These are phyloP conservation scores for Schoenoplectus triqueter DNA, from an alignment of 202 grass and related monocot genomes.

Conservation along the genomic window DNA sequence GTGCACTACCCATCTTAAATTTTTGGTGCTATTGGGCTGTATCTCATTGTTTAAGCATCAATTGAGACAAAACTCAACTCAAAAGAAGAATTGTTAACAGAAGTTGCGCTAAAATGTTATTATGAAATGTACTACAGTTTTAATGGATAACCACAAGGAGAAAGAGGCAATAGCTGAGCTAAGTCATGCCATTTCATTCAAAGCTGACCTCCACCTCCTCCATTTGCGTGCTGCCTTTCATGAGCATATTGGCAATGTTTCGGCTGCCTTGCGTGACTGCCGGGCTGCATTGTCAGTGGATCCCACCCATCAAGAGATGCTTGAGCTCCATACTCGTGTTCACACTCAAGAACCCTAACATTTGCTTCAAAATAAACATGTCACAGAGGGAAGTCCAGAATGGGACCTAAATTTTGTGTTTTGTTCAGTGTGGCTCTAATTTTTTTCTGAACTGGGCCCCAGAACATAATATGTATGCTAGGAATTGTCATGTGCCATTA, in stretches of 20 bases:
- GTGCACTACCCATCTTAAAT: no score
- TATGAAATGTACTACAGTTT: conserved; percentile 52
- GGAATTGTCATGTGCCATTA: background rate
- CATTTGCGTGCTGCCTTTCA: conserved; percentile 94
- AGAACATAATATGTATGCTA: conserved; percentile 14
- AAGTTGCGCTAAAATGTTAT: background rate
- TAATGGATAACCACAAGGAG: conserved; percentile 99
- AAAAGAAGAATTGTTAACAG: background rate
- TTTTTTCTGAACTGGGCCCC: background rate
- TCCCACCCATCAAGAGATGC: conserved; percentile 99
- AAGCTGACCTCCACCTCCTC: conserved; percentile 90
- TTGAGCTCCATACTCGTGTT: conserved; percentile 93
- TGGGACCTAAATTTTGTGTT: conserved; percentile 16
- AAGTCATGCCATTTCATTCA: conserved; percentile 83
- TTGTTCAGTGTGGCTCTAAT: conserved; percentile 21
- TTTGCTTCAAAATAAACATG: conserved; percentile 21
- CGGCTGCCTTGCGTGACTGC: conserved; percentile 80
- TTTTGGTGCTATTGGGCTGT: background rate
- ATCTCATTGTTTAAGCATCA: background rate
- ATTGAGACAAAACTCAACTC: background rate
- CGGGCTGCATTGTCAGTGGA: conserved; percentile 89
- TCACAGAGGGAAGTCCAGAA: conserved; percentile 18
- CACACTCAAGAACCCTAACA: conserved; percentile 93
- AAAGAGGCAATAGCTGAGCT: conserved; percentile 92
- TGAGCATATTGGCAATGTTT: conserved; percentile 78